Percentiles rank a stretch among this genome's conserved stretches.
These are phyloP conservation scores for Dysphania ambrosioides DNA, from an alignment of 148 eudicot genomes.

Conservation along the genomic window DNA sequence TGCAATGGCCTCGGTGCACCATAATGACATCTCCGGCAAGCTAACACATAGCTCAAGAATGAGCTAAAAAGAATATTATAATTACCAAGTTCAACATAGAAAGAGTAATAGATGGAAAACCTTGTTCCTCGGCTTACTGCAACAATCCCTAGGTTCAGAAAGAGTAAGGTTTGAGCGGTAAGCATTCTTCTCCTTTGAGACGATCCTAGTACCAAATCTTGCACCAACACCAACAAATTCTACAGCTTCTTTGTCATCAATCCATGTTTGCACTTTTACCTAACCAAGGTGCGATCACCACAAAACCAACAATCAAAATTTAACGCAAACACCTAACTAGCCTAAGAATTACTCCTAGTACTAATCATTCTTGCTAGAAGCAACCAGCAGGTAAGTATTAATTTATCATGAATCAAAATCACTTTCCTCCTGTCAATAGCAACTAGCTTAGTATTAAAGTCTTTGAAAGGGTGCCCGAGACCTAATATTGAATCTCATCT, in stretches of 20 bases:
- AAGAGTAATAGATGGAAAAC: conserved; percentile 31
- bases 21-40: conserved; percentile 72
- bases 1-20: conserved; percentile 84
- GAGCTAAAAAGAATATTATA: conserved; percentile 3
- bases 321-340: neutral
- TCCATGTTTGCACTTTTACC: conserved; percentile 95
- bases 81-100: conserved; percentile 2
- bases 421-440: too few relatives aligned
- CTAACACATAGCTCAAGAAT: conserved; percentile 32
- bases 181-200: conserved; percentile 75
- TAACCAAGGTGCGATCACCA: conserved; percentile 22
- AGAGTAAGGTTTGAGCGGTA: conserved; percentile 47
- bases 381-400: neutral
- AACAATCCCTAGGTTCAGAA: conserved; percentile 75
- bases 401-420: neutral
- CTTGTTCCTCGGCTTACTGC: conserved; percentile 65
- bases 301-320: neutral
- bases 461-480: too few relatives aligned
- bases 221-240: conserved; percentile 92
- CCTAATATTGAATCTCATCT: too few relatives aligned
- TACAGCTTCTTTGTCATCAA: conserved; percentile 55
- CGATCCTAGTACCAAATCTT: conserved; percentile 67
- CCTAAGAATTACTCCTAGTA: neutral
- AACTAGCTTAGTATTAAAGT: too few relatives aligned
- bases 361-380: neutral